These are phyloP conservation scores for Xylaria sp. DNA, from an alignment of 2,329 filamentous ascomycete species.

Conservation along the genomic window DNA sequence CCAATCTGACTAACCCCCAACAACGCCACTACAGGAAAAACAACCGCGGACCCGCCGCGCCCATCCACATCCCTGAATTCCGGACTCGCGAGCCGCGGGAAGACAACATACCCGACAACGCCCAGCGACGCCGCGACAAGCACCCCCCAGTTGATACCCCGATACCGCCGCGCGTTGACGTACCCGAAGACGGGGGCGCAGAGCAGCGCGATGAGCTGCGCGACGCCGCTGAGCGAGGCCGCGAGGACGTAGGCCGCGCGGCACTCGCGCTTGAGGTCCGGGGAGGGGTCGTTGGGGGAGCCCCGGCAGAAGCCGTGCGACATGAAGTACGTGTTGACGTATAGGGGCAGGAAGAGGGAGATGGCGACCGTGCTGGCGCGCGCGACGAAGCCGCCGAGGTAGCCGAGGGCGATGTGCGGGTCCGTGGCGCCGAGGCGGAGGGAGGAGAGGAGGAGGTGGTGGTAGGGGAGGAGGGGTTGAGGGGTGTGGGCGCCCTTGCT, in stretches of 20 bases:
- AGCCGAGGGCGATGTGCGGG: conserved; percentile 83
- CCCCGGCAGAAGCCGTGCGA: conserved; percentile 80
- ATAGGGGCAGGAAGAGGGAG: conserved; percentile 92
- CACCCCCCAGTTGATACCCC: conserved; percentile 77
- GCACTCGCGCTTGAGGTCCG: conserved; percentile 86
- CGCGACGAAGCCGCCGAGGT: conserved; percentile 93
- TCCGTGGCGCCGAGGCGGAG: conserved; percentile 78
- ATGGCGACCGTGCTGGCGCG: conserved; percentile 95
- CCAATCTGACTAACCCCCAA: conserved; percentile 96
- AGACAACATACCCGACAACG: conserved; percentile 79
- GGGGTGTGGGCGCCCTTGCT: conserved; percentile 5
- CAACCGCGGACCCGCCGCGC: conserved; percentile 72
- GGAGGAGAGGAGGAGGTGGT: conserved; percentile 70
- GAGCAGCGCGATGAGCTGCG: conserved; percentile 85
- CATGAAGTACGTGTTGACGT: conserved; percentile 91
- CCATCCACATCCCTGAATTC: conserved; percentile 74
- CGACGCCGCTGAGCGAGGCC: conserved; percentile 86
- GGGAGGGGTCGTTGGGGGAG: conserved; percentile 70
- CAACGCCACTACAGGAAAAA: conserved; percentile 81
- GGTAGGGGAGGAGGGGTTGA: conserved; percentile 65
- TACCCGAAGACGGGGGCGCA: conserved; percentile 90
- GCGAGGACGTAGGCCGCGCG: conserved; percentile 88
- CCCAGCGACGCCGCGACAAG: conserved; percentile 78
- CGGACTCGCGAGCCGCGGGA: conserved; percentile 81
- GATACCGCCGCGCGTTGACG: conserved; percentile 44